phyloP scores from a whole-genome alignment of 306 rosid species.

The Hylodesmum podocarpum region DNA sequence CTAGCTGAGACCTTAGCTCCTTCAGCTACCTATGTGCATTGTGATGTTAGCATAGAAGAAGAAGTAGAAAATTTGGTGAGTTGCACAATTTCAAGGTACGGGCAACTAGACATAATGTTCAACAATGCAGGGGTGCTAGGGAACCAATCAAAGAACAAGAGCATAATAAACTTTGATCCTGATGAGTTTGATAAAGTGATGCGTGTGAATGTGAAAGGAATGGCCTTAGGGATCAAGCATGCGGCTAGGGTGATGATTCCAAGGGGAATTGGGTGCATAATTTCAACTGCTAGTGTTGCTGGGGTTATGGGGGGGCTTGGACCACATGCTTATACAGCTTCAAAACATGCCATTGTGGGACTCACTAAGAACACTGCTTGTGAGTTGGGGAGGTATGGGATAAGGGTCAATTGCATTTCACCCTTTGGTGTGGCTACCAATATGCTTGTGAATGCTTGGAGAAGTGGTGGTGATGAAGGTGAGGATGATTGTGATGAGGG shows the following conservation, averaged over 20 bases:
- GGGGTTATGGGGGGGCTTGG: conserved; percentile 76
- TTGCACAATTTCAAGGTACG: conserved; percentile 45
- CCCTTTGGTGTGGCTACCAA: conserved; percentile 92
- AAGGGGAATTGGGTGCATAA: conserved; percentile 52
- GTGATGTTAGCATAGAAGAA: conserved; percentile 67
- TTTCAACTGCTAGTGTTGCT: conserved; percentile 76
- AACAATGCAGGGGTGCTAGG: conserved; percentile 85
- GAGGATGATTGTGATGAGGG: conserved; percentile 30
- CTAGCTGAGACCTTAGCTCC: conserved; percentile 54
- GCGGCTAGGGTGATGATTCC: conserved; percentile 76
- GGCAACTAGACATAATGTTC: conserved; percentile 74
- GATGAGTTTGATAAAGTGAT: conserved; percentile 68
- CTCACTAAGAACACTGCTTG: conserved; percentile 77
- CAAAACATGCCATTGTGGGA: conserved; percentile 89
- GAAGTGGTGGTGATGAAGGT: neutral
- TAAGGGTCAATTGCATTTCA: conserved; percentile 74
- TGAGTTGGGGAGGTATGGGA: conserved; percentile 66
- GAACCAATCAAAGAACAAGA: conserved; percentile 58
- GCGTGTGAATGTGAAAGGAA: conserved; percentile 79
- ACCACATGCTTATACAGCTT: conserved; percentile 79
- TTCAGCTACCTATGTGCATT: conserved; percentile 49
- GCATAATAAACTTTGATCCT: conserved; percentile 59
- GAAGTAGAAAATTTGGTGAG: conserved; percentile 48
- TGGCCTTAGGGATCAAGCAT: conserved; percentile 74
- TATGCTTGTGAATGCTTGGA: conserved; percentile 82